Conservation (phyloP, 108 stramenopile genomes). For the Chaetoceros muelleri region DNA sequence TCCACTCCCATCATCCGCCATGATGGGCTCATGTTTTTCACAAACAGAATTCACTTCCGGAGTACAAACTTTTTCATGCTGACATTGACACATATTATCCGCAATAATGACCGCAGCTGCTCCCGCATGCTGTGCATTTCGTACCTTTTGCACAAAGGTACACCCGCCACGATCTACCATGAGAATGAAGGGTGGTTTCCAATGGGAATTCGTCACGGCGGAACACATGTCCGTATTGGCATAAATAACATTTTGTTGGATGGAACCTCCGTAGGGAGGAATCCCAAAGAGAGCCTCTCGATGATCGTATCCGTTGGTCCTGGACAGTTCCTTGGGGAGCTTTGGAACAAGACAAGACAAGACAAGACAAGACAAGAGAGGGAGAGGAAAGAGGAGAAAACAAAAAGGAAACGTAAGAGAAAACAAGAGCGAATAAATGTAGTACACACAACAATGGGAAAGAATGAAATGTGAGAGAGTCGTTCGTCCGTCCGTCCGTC, state of each 20-base stretch:
- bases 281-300: conserved; percentile 91
- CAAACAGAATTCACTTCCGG: conserved; percentile 32
- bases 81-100: conserved; percentile 43
- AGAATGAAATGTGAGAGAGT: background rate
- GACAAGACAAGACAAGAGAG: background rate
- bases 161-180: conserved; percentile 91
- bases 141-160: conserved; percentile 85
- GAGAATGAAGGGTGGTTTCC: conserved; percentile 76
- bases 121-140: conserved; percentile 69
- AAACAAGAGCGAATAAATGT: background rate
- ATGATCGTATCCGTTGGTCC: conserved; percentile 76
- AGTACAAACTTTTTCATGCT: conserved; percentile 16
- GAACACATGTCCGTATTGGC: conserved; percentile 55
- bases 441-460: background rate
- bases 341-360: conserved; percentile 2
- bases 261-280: conserved; percentile 85
- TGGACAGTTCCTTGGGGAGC: conserved; percentile 53
- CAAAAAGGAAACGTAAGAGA: background rate
- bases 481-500: no score
- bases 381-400: background rate
- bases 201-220: conserved; percentile 4
- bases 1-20: conserved; percentile 95
- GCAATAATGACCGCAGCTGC: conserved; percentile 78
- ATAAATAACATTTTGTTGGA: conserved; percentile 73
- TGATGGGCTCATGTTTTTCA: conserved; percentile 81